Conservation (phyloP, 2,329 filamentous ascomycete species). For the Pseudogymnoascus sp. region DNA sequence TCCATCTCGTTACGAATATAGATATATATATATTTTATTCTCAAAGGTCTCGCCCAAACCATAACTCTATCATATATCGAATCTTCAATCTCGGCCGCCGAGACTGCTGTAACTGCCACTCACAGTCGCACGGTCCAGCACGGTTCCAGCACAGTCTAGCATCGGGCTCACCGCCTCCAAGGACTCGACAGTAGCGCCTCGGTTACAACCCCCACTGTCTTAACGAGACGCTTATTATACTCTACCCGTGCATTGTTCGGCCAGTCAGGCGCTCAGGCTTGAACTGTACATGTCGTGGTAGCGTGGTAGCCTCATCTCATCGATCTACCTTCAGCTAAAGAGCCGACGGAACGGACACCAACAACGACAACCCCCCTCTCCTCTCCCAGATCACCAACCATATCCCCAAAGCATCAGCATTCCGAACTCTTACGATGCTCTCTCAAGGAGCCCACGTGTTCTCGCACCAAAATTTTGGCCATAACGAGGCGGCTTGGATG, state of each 20-base stretch:
- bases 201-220: conserved; percentile 7
- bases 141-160: not conserved
- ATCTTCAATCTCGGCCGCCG: not conserved
- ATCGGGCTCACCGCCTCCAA: conserved; percentile 3
- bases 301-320: conserved; percentile 11
- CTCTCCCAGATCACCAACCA: not conserved
- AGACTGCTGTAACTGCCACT: not conserved
- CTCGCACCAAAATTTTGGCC: conserved; percentile 45
- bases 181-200: conserved; percentile 9
- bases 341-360: not conserved
- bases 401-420: not conserved
- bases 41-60: not conserved
- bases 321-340: conserved; percentile 10
- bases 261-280: conserved; percentile 11
- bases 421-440: conserved; percentile 42
- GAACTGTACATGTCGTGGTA: not conserved
- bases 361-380: conserved; percentile 1
- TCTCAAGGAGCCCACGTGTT: conserved; percentile 49
- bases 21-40: not conserved
- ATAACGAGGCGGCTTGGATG: conserved; percentile 57
- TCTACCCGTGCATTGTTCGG: not conserved
- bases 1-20: not conserved
- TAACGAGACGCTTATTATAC: conserved; percentile 9
- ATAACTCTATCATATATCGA: not conserved
- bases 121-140: not conserved